Conservation (phyloP, 2,329 filamentous ascomycete species). For the Geosmithia flava region DNA sequence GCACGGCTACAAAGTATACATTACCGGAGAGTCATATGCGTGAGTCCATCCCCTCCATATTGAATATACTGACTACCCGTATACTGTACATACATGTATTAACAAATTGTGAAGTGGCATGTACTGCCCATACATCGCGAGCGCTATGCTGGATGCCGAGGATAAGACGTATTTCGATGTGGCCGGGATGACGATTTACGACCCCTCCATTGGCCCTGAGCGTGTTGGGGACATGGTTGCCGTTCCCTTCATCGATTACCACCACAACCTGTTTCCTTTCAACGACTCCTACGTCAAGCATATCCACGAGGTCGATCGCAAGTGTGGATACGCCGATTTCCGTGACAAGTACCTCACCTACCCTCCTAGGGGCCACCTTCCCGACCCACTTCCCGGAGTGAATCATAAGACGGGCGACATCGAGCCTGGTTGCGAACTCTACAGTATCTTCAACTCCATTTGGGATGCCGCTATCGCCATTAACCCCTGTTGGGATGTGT, state of each 20-base stretch:
- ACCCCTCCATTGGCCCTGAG: constrained; percentile 49
- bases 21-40: constrained; percentile 55
- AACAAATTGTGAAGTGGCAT: not conserved
- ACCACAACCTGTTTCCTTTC: constrained; percentile 46
- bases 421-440: constrained; percentile 45
- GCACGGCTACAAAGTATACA: constrained; percentile 56
- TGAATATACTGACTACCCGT: not conserved
- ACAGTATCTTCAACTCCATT: constrained; percentile 32
- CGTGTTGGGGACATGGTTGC: constrained; percentile 31
- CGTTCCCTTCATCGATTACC: constrained; percentile 48
- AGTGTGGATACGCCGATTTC: constrained; percentile 52
- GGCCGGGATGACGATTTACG: constrained; percentile 58
- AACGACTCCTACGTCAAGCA: constrained; percentile 44
- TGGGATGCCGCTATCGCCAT: constrained; percentile 33
- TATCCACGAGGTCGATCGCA: constrained; percentile 36
- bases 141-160: constrained; percentile 56
- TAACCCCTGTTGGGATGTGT: constrained; percentile 74
- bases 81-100: not conserved
- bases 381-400: constrained; percentile 30
- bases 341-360: constrained; percentile 51
- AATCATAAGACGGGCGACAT: constrained; percentile 15
- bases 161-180: constrained; percentile 57
- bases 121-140: constrained; percentile 55
- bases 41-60: not conserved
- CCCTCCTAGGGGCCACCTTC: constrained; percentile 51